phyloP scores from a whole-genome alignment of 192 early-diverging fungal species.

The Geranomyces variabilis region DNA sequence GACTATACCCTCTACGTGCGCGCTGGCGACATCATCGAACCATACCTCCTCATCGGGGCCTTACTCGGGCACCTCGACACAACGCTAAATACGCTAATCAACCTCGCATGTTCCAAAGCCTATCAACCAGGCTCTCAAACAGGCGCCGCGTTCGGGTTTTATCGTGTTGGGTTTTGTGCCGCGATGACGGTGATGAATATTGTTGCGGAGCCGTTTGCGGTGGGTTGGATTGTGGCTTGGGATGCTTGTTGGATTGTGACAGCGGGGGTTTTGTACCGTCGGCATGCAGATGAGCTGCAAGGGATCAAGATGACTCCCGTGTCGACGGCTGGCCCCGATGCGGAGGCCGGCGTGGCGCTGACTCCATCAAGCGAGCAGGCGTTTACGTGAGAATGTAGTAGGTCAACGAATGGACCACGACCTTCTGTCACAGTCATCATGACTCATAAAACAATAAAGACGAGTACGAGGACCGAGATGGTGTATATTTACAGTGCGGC shows the following conservation, averaged over 20 bases:
- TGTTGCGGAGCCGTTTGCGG: neutral
- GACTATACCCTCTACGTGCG: neutral
- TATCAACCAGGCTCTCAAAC: conserved; percentile 17
- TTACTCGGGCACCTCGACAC: conserved; percentile 29
- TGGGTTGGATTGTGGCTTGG: conserved; percentile 16
- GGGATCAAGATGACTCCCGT: neutral
- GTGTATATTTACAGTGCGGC: too few species aligned
- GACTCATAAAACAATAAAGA: too few species aligned
- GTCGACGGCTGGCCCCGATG: neutral
- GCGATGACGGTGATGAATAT: conserved; percentile 30
- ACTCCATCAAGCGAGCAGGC: too few species aligned
- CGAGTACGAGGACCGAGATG: too few species aligned
- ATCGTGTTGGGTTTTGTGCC: conserved; percentile 33
- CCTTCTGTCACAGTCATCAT: too few species aligned
- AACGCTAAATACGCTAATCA: conserved; percentile 29
- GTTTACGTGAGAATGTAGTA: too few species aligned
- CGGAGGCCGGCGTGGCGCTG: conserved; percentile 2
- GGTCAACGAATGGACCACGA: too few species aligned
- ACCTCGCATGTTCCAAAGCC: conserved; percentile 19
- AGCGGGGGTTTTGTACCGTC: conserved; percentile 7
- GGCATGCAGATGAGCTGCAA: conserved; percentile 11
- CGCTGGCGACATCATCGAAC: conserved; percentile 1
- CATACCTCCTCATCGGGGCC: conserved; percentile 23
- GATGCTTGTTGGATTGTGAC: conserved; percentile 14
- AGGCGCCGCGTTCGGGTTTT: conserved; percentile 35